Base-by-base conservation (phyloP, 1,284 basidiomycete genomes). In the Wolfiporia cocos region DNA sequence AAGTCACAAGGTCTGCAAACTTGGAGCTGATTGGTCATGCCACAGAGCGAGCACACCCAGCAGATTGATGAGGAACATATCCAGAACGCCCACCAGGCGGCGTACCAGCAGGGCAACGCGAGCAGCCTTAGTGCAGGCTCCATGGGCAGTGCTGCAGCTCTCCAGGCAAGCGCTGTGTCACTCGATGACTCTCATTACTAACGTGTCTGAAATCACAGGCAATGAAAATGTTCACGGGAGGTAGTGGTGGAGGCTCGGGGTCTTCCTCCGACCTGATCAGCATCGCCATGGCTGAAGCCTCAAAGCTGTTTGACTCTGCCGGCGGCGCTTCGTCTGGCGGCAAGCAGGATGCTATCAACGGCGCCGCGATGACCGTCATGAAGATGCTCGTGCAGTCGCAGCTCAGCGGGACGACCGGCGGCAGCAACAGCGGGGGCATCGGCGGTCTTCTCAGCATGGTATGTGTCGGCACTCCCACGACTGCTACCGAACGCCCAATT, bases 281-380 rank as follows among this genome's bases (percentile, higher is more conserved):
- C 52, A 63, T 90, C 61, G 90, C 89, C 10, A 88, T 93, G 86
- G 74, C 77, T 0, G 83, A 93, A 58, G 86, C 80, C 0, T 70
- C 73, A 23, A 79, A 86, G 58, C 65, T 90, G 39, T 85, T 92
- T 50, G 84, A 88, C 54, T 66, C 74, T 52, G 73, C 75, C 24
- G 78, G 77, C 14, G 83, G 84, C n/a, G 65, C 69, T 7, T 66
- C 78, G 1, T 70, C 75, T 17, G 84, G 82, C 12, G 74, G 75
- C 57, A 91, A 92, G 65, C 86, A 90, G 54, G 85, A 88, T 55
- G 82, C 81, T 4, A 76, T 92, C 55, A 88, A 85, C 51, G 74
- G 83, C 12, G 90, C 89, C 34, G 88, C 83, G 3, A 81, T 83
- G 77, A 90, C 84, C 1, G 76, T 88, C 44, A 81, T 91, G 76